phyloP scores from a whole-genome alignment of 306 rosid genomes.

The Gillenia trifoliata region DNA sequence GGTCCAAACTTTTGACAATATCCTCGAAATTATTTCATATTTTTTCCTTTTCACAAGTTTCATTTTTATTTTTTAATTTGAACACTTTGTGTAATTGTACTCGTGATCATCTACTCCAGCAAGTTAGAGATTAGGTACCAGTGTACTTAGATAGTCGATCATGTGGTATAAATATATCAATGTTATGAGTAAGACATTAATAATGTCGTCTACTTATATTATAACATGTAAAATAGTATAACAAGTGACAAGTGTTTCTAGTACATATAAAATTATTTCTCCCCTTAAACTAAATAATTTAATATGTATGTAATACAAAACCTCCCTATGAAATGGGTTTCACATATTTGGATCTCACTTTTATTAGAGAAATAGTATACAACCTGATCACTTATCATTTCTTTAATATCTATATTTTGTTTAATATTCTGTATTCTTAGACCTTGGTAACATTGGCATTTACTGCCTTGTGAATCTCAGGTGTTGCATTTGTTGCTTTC shows the following conservation, averaged over 20 bases:
- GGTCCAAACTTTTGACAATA: background rate
- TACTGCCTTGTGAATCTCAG: slow-evolving; percentile 21
- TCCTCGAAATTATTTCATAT: background rate
- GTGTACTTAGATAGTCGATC: too few species aligned
- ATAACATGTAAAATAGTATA: too few species aligned
- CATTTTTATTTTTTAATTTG: too few species aligned
- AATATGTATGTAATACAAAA: too few species aligned
- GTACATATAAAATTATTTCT: background rate
- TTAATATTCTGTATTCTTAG: background rate
- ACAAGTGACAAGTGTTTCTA: background rate
- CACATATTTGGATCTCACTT: background rate
- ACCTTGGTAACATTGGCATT: background rate
- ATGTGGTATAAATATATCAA: too few species aligned
- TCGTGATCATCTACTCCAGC: background rate
- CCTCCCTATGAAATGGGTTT: background rate
- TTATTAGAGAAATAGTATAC: background rate
- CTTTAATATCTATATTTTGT: background rate
- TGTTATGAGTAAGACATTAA: too few species aligned
- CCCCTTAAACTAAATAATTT: background rate
- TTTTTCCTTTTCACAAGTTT: background rate
- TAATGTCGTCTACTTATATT: too few species aligned
- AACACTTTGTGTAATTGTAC: background rate
- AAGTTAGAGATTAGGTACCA: too few species aligned
- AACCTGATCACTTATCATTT: background rate
- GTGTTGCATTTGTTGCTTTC: slow-evolving; percentile 47